Percentiles rank a stretch among this genome's conserved stretches.
Conservation (phyloP, 257 asterid species). For the Pogostemon cablin region DNA sequence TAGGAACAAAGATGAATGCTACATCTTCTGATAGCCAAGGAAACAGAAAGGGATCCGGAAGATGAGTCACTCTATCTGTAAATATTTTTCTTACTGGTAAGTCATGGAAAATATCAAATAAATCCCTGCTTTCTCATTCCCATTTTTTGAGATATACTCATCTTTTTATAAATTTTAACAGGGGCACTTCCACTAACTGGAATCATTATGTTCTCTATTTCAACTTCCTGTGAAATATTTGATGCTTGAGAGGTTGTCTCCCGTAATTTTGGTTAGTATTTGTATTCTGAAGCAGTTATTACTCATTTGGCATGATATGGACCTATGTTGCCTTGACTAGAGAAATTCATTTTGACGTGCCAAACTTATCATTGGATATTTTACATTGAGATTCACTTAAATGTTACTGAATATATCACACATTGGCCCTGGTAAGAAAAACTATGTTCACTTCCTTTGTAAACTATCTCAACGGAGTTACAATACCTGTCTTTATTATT, state of each 20-base stretch:
- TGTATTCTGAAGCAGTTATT: slow-evolving; percentile 13
- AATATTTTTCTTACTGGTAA: slow-evolving; percentile 38
- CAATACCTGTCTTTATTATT: slow-evolving; percentile 1
- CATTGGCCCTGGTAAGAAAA: slow-evolving; percentile 5
- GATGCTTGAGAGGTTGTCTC: slow-evolving; percentile 3
- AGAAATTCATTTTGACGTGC: slow-evolving; percentile 8
- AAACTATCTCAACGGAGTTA: background rate
- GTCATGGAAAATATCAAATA: slow-evolving; percentile 5
- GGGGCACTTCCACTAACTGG: slow-evolving; percentile 21
- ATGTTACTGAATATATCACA: slow-evolving; percentile 9
- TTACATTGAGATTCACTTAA: slow-evolving; percentile 4
- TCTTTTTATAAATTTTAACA: slow-evolving; percentile 3
- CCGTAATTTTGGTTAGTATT: background rate
- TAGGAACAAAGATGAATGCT: slow-evolving; percentile 53
- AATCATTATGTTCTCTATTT: background rate
- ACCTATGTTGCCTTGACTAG: slow-evolving; percentile 9
- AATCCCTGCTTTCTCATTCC: background rate
- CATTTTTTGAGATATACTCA: background rate
- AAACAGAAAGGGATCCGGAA: slow-evolving; percentile 42
- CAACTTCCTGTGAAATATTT: background rate
- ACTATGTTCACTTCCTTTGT: slow-evolving; percentile 1
- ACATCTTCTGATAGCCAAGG: slow-evolving; percentile 45
- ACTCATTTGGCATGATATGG: slow-evolving; percentile 6
- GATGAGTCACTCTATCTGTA: slow-evolving; percentile 36
- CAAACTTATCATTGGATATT: slow-evolving; percentile 5